These are phyloP conservation scores for Lipomyces yamadae DNA, from an alignment of 805 yeast genomes.

Conservation along the genomic window DNA sequence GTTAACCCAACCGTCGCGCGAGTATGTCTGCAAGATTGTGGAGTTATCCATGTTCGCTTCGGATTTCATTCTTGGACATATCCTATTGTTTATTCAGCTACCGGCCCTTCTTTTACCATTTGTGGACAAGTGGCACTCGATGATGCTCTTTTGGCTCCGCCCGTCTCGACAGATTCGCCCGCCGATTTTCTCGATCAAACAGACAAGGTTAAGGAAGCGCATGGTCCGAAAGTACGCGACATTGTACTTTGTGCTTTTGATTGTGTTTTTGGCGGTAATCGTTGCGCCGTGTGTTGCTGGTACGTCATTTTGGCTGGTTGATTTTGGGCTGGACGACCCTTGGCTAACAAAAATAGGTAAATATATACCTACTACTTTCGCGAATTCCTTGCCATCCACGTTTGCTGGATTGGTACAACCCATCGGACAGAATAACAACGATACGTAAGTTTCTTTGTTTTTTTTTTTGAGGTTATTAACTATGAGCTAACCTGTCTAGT, in stretches of 20 bases:
- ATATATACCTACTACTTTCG: conserved; percentile 38
- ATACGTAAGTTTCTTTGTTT: conserved; percentile 54
- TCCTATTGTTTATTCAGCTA: conserved; percentile 82
- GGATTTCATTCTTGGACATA: conserved; percentile 92
- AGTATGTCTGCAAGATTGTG: conserved; percentile 88
- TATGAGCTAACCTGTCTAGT: conserved; percentile 9
- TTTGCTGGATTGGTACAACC: conserved; percentile 83
- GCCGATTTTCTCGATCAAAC: conserved; percentile 95
- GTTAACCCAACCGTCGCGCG: conserved; percentile 94
- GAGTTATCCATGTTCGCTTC: conserved; percentile 96
- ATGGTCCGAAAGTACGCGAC: conserved; percentile 93
- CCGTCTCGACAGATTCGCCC: conserved; percentile 97
- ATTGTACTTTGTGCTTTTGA: conserved; percentile 72
- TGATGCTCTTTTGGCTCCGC: conserved; percentile 98
- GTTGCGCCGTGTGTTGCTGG: conserved; percentile 93
- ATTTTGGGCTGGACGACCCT: too few relatives aligned
- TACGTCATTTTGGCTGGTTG: conserved; percentile 40
- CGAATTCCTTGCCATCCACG: conserved; percentile 43
- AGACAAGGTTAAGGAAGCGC: conserved; percentile 93
- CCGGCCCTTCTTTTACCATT: conserved; percentile 85
- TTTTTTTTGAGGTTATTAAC: not conserved
- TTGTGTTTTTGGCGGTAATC: conserved; percentile 73
- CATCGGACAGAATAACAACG: conserved; percentile 77
- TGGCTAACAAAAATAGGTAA: conserved; percentile 23
- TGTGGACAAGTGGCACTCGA: conserved; percentile 96